A percentile compares a stretch with the other conserved stretches of the same genome.
Evolutionary conservation across 2,329 filamentous ascomycete species (phyloP).

Genomic region (Gnomoniopsis sp.): DNA sequence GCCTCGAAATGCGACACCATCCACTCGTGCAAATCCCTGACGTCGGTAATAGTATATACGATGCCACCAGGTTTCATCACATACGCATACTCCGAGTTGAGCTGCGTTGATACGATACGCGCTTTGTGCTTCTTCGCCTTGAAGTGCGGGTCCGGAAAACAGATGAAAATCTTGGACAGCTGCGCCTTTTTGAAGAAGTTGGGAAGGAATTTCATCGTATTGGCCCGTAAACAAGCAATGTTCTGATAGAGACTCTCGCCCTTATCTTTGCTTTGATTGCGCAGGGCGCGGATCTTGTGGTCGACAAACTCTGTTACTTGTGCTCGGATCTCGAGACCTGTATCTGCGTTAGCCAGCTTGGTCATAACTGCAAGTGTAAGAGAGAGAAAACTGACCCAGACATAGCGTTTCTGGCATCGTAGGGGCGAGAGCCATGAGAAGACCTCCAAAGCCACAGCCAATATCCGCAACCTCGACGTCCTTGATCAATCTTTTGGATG

Average conservation of each 20-base stretch:
- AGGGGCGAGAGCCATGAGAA: slow-evolving; percentile 81
- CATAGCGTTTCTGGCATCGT: slow-evolving; percentile 78
- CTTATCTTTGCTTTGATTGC: slow-evolving; percentile 53
- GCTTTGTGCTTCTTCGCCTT: slow-evolving; percentile 97
- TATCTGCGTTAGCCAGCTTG: not conserved
- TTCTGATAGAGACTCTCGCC: slow-evolving; percentile 69
- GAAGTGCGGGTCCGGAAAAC: slow-evolving; percentile 98
- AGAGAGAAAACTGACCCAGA: slow-evolving; percentile 56
- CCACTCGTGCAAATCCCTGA: slow-evolving; percentile 90
- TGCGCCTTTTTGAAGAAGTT: slow-evolving; percentile 87
- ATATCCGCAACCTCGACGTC: slow-evolving; percentile 93
- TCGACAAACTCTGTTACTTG: slow-evolving; percentile 90
- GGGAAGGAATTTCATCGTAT: slow-evolving; percentile 99
- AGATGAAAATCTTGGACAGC: slow-evolving; percentile 90
- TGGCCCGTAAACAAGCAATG: slow-evolving; percentile 81
- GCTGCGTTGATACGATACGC: slow-evolving; percentile 81
- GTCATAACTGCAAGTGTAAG: not conserved
- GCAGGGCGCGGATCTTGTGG: slow-evolving; percentile 79
- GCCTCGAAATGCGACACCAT: slow-evolving; percentile 83
- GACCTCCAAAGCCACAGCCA: slow-evolving; percentile 91
- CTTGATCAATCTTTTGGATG: slow-evolving; percentile 48
- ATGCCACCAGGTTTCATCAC: slow-evolving; percentile 78
- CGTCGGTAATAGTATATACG: slow-evolving; percentile 95
- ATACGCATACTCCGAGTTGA: slow-evolving; percentile 93
- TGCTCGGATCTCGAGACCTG: slow-evolving; percentile 87